A percentile compares a stretch with the other conserved stretches of the same genome.
phyloP scores from a whole-genome alignment of 23 red algal species.

The Gracilaria caudata region DNA sequence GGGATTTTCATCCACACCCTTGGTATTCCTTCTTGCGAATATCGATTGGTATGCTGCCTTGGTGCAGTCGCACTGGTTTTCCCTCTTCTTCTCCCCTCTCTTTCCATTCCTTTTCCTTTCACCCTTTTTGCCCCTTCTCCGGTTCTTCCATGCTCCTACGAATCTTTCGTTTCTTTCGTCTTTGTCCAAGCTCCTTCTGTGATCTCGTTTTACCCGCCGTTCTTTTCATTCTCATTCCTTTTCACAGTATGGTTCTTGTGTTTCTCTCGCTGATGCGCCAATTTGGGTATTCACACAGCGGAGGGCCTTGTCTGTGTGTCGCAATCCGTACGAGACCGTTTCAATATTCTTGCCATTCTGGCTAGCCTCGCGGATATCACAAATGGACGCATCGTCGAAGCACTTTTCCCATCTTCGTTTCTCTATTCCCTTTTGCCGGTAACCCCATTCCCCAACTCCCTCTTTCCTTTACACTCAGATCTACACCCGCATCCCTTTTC shows the following conservation, averaged over 20 bases:
- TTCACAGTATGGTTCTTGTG: neutral
- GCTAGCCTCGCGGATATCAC: neutral
- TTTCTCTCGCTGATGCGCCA: neutral
- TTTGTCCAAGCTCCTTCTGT: neutral
- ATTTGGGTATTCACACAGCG: neutral
- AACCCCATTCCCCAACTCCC: neutral
- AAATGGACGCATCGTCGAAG: neutral
- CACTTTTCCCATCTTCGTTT: neutral
- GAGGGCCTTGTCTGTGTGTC: neutral
- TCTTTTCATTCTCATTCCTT: neutral
- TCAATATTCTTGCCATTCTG: neutral
- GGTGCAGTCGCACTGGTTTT: neutral
- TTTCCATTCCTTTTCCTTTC: neutral
- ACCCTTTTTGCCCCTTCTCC: neutral
- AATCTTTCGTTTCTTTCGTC: neutral
- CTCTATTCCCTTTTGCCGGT: neutral
- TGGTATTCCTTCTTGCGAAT: neutral
- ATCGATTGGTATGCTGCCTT: neutral
- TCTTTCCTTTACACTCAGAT: neutral
- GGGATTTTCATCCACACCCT: neutral
- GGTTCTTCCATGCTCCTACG: neutral
- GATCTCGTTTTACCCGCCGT: neutral
- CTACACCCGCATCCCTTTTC: conserved; percentile 1
- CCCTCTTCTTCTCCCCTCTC: neutral
- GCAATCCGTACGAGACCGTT: neutral